Evolutionary conservation across 805 yeast species (phyloP).

Genomic region (Debaryomyces castellii): DNA sequence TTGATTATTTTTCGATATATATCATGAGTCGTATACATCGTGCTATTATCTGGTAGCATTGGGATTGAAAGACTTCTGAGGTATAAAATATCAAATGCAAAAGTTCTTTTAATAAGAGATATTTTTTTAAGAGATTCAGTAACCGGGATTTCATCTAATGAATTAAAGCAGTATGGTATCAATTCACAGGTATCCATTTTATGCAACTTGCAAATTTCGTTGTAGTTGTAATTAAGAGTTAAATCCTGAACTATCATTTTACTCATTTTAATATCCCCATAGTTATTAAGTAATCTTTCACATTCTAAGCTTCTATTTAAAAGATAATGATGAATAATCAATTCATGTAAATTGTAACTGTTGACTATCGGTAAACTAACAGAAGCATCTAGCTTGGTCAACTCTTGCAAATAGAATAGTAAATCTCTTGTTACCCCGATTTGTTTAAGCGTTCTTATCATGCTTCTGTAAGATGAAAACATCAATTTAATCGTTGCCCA

Average conservation of each 20-base stretch:
- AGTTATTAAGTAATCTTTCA: background rate
- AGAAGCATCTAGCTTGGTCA: constrained; percentile 34
- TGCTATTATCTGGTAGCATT: background rate
- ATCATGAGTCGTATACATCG: background rate
- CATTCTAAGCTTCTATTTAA: background rate
- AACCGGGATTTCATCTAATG: background rate
- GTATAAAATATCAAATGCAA: constrained; percentile 1
- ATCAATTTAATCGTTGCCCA: constrained; percentile 36
- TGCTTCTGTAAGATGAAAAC: constrained; percentile 34
- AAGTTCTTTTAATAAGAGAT: background rate
- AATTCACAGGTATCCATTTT: background rate
- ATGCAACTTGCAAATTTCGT: background rate
- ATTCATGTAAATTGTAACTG: constrained; percentile 14
- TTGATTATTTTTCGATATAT: constrained; percentile 1
- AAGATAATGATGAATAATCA: constrained; percentile 15
- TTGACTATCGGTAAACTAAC: constrained; percentile 22
- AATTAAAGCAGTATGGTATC: background rate
- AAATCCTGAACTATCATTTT: background rate
- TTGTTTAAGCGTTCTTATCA: constrained; percentile 41
- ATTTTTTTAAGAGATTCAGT: background rate
- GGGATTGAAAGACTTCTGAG: background rate
- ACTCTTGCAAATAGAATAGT: constrained; percentile 53
- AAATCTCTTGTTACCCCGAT: constrained; percentile 62
- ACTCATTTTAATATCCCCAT: background rate
- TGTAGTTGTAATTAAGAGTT: background rate